A percentile compares a stretch with the other conserved stretches of the same genome.
Conservation (phyloP, 805 yeast species). For the Ogataea pilisensis region DNA sequence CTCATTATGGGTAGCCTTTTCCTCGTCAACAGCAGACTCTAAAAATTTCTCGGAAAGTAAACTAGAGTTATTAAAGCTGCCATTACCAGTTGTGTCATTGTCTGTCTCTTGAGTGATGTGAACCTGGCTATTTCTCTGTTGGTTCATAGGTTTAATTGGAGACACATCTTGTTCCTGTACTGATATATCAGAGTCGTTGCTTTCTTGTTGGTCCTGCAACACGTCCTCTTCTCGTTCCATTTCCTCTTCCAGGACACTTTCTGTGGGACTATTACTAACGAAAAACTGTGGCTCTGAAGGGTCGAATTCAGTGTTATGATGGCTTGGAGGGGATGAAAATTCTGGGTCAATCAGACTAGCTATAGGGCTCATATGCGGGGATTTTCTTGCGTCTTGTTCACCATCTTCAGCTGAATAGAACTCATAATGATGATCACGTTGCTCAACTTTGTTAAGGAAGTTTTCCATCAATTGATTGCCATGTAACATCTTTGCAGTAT, state of each 20-base stretch:
- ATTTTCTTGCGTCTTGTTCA: slow-evolving; percentile 11
- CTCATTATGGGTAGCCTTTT: neutral
- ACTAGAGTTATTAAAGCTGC: too few relatives aligned
- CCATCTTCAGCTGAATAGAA: slow-evolving; percentile 78
- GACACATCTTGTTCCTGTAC: too few relatives aligned
- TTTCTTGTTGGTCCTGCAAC: slow-evolving; percentile 4
- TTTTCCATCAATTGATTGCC: slow-evolving; percentile 60
- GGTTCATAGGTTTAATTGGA: too few relatives aligned
- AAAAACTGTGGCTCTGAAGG: slow-evolving; percentile 93
- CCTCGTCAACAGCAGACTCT: slow-evolving; percentile 1
- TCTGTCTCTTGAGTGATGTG: neutral
- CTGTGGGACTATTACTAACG: slow-evolving; percentile 40
- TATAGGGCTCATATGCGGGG: slow-evolving; percentile 21
- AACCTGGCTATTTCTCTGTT: too few relatives aligned
- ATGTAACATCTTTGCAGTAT: slow-evolving; percentile 37
- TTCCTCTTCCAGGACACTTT: slow-evolving; percentile 26
- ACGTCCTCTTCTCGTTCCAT: slow-evolving; percentile 4
- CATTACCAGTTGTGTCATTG: neutral
- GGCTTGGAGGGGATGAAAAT: slow-evolving; percentile 32
- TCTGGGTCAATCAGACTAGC: slow-evolving; percentile 16
- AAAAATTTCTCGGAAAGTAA: neutral
- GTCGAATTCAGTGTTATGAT: slow-evolving; percentile 57
- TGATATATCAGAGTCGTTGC: too few relatives aligned
- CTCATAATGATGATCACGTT: slow-evolving; percentile 87
- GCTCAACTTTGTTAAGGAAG: slow-evolving; percentile 75